phyloP scores from a whole-genome alignment of 2,329 filamentous ascomycete species.

The Anthostomella pinea region DNA sequence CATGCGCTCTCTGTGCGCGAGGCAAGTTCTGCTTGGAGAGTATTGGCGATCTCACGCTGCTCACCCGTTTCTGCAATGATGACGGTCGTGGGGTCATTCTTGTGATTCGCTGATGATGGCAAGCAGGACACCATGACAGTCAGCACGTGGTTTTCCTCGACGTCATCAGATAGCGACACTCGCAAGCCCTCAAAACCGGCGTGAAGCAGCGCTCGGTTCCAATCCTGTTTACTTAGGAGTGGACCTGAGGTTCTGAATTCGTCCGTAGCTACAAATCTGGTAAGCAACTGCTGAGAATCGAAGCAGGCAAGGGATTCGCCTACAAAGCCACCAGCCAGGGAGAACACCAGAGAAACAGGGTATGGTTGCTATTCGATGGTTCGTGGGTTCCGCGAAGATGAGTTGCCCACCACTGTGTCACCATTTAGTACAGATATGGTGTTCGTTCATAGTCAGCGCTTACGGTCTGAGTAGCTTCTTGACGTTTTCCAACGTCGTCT shows the following conservation, averaged over 20 bases:
- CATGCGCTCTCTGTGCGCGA: neutral
- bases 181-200: neutral
- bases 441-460: neutral
- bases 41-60: neutral
- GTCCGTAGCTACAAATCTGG: neutral
- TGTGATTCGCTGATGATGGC: neutral
- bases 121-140: neutral
- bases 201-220: neutral
- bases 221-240: neutral
- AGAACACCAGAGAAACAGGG: conserved; percentile 1
- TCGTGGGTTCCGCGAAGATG: conserved; percentile 3
- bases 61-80: neutral
- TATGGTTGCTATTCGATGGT: neutral
- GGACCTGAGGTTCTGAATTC: neutral
- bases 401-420: conserved; percentile 1
- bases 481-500: conserved; percentile 1
- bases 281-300: neutral
- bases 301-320: neutral
- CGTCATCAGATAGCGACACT: neutral
- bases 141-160: neutral
- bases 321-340: conserved; percentile 2
- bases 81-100: neutral
- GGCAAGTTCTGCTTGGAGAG: neutral
- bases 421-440: neutral
- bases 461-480: conserved; percentile 2